These are phyloP conservation scores for Fusarium burgessii DNA, from an alignment of 2,329 filamentous ascomycete genomes.

Conservation along the genomic window DNA sequence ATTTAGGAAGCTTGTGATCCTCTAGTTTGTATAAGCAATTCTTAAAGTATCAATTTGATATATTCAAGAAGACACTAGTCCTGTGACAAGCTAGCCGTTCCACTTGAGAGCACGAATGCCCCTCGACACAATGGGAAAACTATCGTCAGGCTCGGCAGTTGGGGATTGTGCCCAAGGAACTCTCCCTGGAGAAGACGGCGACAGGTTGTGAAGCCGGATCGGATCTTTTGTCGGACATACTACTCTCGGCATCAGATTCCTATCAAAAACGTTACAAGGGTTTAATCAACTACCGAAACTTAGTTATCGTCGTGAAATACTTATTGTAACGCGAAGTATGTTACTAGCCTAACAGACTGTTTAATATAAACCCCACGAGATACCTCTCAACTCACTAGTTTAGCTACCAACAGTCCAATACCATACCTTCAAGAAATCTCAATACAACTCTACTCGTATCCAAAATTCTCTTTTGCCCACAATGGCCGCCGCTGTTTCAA, in stretches of 20 bases:
- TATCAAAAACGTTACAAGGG: fast-evolving
- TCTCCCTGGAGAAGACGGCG: neutral
- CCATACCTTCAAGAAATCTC: neutral
- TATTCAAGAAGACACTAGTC: neutral
- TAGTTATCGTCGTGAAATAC: neutral
- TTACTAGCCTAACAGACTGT: fast-evolving
- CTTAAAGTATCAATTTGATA: neutral
- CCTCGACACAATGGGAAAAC: neutral
- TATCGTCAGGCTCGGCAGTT: neutral
- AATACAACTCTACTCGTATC: neutral
- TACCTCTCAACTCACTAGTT: neutral
- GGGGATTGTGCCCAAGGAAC: neutral
- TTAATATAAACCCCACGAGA: neutral
- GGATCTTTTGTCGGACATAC: neutral
- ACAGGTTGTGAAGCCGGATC: fast-evolving
- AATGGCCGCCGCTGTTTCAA: neutral
- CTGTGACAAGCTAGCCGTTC: neutral
- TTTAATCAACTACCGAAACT: neutral
- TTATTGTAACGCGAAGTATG: too few species aligned
- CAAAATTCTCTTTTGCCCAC: neutral
- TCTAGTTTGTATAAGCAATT: too few species aligned
- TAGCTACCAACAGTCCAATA: fast-evolving
- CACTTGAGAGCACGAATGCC: fast-evolving
- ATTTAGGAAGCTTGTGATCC: fast-evolving
- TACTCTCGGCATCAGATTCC: fast-evolving